These are phyloP conservation scores for Aspergillus panamensis DNA, from an alignment of 495 filamentous ascomycete genomes.

Conservation along the genomic window DNA sequence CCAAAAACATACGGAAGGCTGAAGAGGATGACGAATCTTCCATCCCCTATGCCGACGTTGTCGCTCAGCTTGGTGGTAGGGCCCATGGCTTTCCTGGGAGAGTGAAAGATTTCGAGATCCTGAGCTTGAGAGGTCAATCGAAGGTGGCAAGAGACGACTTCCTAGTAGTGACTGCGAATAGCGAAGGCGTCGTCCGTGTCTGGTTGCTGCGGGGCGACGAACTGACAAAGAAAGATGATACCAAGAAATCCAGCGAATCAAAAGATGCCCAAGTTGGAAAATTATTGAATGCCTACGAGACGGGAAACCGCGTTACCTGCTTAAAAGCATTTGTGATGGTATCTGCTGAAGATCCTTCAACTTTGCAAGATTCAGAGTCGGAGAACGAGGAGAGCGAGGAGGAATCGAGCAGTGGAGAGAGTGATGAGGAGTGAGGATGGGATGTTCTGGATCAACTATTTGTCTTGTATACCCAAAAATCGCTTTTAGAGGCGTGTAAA, in stretches of 20 bases:
- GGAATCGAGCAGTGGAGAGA: constrained; percentile 44
- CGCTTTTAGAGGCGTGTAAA: constrained; percentile 6
- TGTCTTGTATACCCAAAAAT: constrained; percentile 20
- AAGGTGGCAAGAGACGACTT: constrained; percentile 38
- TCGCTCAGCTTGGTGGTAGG: constrained; percentile 79
- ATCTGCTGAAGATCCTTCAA: constrained; percentile 36
- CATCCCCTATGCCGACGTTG: constrained; percentile 49
- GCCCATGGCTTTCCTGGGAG: constrained; percentile 61
- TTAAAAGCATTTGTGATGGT: constrained; percentile 80
- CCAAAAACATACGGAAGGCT: constrained; percentile 38
- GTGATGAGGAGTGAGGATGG: constrained; percentile 33
- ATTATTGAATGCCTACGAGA: constrained; percentile 76
- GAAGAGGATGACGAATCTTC: constrained; percentile 34
- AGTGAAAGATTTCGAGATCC: constrained; percentile 82
- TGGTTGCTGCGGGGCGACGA: constrained; percentile 57
- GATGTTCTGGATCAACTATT: not conserved
- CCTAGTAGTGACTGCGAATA: constrained; percentile 71
- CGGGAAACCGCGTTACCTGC: constrained; percentile 86
- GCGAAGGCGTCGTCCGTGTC: constrained; percentile 74
- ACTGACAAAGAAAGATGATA: constrained; percentile 21
- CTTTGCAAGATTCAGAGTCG: constrained; percentile 31
- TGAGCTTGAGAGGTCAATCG: constrained; percentile 43
- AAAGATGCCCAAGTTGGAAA: constrained; percentile 56
- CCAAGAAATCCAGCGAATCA: constrained; percentile 21
- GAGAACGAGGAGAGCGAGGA: constrained; percentile 37